phyloP scores from a whole-genome alignment of 2,329 filamentous ascomycete genomes.

The Exophiala spinifera region DNA sequence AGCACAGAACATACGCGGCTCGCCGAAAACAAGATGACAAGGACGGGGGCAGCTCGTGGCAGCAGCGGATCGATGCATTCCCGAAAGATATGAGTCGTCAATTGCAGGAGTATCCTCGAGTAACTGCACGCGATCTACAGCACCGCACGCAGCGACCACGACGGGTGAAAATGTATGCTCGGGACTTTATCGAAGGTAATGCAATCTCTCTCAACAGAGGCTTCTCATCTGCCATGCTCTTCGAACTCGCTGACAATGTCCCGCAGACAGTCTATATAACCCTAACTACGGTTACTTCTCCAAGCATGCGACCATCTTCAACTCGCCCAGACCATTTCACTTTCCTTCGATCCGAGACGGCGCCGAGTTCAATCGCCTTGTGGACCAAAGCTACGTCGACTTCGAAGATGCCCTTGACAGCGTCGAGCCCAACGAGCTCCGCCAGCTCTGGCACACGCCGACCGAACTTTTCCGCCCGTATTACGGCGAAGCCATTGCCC shows the following conservation, averaged over 20 bases:
- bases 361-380: slow-evolving; percentile 72
- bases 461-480: slow-evolving; percentile 95
- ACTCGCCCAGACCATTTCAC: slow-evolving; percentile 83
- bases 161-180: slow-evolving; percentile 91
- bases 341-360: slow-evolving; percentile 81
- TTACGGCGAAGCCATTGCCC: slow-evolving; percentile 95
- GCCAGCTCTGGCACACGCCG: slow-evolving; percentile 97
- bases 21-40: slow-evolving; percentile 38
- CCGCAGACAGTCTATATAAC: slow-evolving; percentile 84
- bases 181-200: slow-evolving; percentile 92
- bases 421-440: slow-evolving; percentile 66
- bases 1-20: slow-evolving; percentile 41
- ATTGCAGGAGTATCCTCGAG: slow-evolving; percentile 75
- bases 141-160: slow-evolving; percentile 70
- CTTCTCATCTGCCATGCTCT: no score
- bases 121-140: slow-evolving; percentile 78
- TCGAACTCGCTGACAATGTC: no score
- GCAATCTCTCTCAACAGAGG: slow-evolving; percentile 14
- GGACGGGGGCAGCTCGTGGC: slow-evolving; percentile 71
- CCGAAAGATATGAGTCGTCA: slow-evolving; percentile 75
- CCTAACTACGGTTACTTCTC: slow-evolving; percentile 94
- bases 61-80: slow-evolving; percentile 74
- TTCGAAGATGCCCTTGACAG: slow-evolving; percentile 88
- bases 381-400: slow-evolving; percentile 76
- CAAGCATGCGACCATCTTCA: slow-evolving; percentile 95